Evolutionary conservation across 2,329 filamentous ascomycete genomes (phyloP), one percentile per base, ranked within the genome.

Genomic region (Trichophyton mentagrophytes): DNA sequence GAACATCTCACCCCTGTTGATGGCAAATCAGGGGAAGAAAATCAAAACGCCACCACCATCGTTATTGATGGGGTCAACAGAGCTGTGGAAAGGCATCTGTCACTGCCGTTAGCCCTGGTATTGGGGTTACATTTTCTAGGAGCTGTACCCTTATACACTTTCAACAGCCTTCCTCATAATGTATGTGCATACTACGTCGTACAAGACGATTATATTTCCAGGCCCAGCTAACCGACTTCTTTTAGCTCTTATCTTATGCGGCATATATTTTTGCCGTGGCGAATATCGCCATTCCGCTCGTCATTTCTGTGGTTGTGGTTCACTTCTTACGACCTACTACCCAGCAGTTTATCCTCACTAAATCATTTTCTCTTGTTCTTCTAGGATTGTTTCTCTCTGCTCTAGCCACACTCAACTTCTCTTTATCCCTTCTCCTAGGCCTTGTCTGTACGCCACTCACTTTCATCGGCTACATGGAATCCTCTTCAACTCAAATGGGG

Each of bases 321-420:
- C 70, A 67, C 51, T 61, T 70, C 15, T 81, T 73, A 68, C 73
- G 72, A 25, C 83, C 85, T 1, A 85, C 84, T 0, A 66, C 72
- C 3, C 89, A 91, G 69, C 86, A 92, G 69, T 85, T 87, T 68
- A 82, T 85, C 56, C 82, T 96, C 58, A 85, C 90, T 65, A 91
- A 95, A 71, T 93, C 87, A 61, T 90, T 97, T 77, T 95, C 90
- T 4, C 83, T 97, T n/a, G 84, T 99, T 11, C 79, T 95, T 8
- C 82, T 97, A 0, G 93, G 93, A 67, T 89, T 96, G 78, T 91
- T 90, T 68, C 84, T 99, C 65, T 91, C 91, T 11, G 87, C 91
- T 0, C 86, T 99, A 11, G 92, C 93, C 1, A 99, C 92, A 0
- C 82, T 99, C 58, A 99, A 99, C 75, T 99, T 99, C 79, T 90